Evolutionary conservation across 495 filamentous ascomycete genomes (phyloP), one percentile per base, ranked within the genome.

Genomic region (Penicillium macrosclerotiorum): DNA sequence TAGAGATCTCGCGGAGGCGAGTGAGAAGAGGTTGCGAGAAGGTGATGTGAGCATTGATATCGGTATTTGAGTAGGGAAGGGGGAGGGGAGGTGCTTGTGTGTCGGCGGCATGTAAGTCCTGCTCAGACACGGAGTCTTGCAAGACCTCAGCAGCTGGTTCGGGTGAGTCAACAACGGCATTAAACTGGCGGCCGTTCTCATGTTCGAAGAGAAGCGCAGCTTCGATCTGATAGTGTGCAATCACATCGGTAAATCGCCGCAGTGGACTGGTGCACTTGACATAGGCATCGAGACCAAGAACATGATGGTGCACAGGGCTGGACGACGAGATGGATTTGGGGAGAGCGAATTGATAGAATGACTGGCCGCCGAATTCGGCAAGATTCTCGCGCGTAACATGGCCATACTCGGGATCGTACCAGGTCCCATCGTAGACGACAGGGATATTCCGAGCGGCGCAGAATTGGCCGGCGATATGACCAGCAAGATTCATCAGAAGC

Each of bases 151-250:
- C 27, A 20, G 25, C 1, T 29, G 36, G 29, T 1, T 52, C 42
- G 1, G 52, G 52, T 9, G 42, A 38, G 37, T 63, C 59, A 2
- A 17, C 16, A 1, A 31, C 13, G 18, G 70, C 76, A 27, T 79
- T 58, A 26, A 88, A 74, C 17, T 65, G 73, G 4, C 67, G 54
- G 9, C 80, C 79, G 5, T 72, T 71, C 24, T 70, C 64, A 14
- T 74, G 66, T 68, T 93, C 90, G 59, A 86, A 79, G 6, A 82
- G 75, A 29, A 97, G 60, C 0, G 85, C 85, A 0, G 89, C 83
- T 63, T 94, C 84, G 51, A 98, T 90, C 55, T 97, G 92, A 77
- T 89, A 96, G 63, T 96, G 90, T 1, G 79, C 73, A n/a, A 96
- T 68, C 49, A 97, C 64, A 62, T 98, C 93, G 12, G 69, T 67